phyloP scores from a whole-genome alignment of 2,329 filamentous ascomycete species.

The Exophiala dermatitidis region DNA sequence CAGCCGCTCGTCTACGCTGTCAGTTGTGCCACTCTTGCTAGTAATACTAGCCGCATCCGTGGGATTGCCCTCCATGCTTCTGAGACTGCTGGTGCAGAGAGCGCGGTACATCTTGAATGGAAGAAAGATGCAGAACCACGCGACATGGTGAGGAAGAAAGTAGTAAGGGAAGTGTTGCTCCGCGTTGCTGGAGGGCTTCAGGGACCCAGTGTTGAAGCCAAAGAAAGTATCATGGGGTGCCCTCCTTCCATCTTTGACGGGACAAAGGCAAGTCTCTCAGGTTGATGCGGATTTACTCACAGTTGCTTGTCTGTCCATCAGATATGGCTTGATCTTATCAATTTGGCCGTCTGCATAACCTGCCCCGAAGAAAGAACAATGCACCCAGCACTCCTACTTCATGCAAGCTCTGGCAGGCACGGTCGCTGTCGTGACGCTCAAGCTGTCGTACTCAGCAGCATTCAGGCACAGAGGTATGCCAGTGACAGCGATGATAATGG shows the following conservation, averaged over 20 bases:
- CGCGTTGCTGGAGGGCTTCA: neutral
- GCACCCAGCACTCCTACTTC: neutral
- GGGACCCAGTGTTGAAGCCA: neutral
- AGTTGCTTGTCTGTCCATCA: neutral
- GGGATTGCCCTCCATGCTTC: slow-evolving; percentile 4
- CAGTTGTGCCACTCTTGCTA: neutral
- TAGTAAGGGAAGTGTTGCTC: neutral
- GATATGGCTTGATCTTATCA: neutral
- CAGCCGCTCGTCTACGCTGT: slow-evolving; percentile 10
- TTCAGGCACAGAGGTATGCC: too few relatives aligned
- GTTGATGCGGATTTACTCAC: neutral
- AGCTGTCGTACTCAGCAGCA: too few relatives aligned
- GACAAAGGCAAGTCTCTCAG: neutral
- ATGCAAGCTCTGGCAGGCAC: neutral
- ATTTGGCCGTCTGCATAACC: neutral
- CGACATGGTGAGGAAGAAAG: neutral
- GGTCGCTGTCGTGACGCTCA: too few relatives aligned
- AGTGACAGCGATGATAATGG: too few relatives aligned
- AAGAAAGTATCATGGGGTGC: neutral
- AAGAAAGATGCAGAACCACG: neutral
- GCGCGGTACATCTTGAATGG: neutral
- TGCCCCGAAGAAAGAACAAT: neutral
- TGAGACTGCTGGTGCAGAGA: neutral
- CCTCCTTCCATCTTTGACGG: neutral
- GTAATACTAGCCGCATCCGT: slow-evolving; percentile 1